Base-by-base conservation (phyloP, 306 rosid species). In the Prunus salicina region DNA sequence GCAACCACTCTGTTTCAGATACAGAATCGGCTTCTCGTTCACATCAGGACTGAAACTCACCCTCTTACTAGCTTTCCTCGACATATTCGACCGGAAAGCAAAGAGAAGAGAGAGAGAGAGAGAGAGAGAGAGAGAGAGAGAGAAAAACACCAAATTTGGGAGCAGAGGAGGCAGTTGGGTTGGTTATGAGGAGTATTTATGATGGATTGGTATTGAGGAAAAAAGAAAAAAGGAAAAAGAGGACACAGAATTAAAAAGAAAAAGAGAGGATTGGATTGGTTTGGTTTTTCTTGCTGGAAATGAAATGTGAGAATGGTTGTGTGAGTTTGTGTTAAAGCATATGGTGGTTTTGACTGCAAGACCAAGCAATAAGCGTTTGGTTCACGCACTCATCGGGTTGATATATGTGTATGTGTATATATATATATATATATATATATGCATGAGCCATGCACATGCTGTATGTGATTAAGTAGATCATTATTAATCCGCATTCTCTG, bases 21-120 rank as follows among this genome's bases (percentile, higher is more conserved):
- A 84, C 18, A 87, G 82, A 45, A 81, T 64, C 16, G 91, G 93
- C 84, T 60, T 83, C 3, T 91, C 96, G 70, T 87, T 79, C n/a
- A 87, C 82, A 65, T 89, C 93, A 41, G 93, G 91, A 81, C 97
- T 92, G 79, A 89, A 90, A 80, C 91, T 83, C 75, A 85, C 88
- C 49, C 92, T 83, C 72, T 74, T 88, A 78, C 86, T 81, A 24
- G 81, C 78, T 77, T 79, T 87, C 71, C 88, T 87, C 57, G 92
- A 79, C 99, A 95, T 95, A 18, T 57, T 64, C 11, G 34, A 16
- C 34, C 12, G 24, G 24, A 34, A 11, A 20, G 24, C 24, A 49
- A 13, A 14, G 55, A 22, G 52, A 58, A 49, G 11, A 15, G 32
- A 24, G 10, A 38, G 14, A 38, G 61, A 38, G 61, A 47, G 15